Base-by-base conservation (phyloP, 2,329 filamentous ascomycete species). In the Ophiognomonia clavigignenti-juglandacearum region DNA sequence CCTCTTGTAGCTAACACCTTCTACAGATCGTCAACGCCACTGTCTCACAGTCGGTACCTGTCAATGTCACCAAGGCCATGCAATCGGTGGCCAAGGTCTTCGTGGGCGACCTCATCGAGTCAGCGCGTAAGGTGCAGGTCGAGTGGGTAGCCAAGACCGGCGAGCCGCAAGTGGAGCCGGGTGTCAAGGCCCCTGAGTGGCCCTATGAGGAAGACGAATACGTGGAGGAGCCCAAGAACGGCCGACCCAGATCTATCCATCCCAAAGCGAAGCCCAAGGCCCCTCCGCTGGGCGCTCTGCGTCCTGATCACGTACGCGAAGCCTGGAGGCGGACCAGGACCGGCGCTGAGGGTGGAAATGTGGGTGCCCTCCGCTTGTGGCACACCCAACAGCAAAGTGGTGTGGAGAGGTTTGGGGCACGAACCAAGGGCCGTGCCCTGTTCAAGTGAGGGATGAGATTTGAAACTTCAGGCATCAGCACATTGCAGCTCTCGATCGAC, bases 31-130 rank as follows among this genome's bases (percentile, higher is more conserved):
- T 89, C 61, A 92, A 91, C 59, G 85, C 86, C 49, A 88, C 86
- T 2, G 83, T 90, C 8, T 88, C 85, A 0, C 87, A 91, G 61
- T 89, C 85, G 2, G 86, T 88, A 0, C 85, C 85, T 0, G 74
- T 78, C 18, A 85, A 80, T 56, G 84, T 90, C 41, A 83, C 87
- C 52, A 81, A 85, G 19, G 83, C 85, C n/a, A 84, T 91, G 59
- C 83, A 82, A 40, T 81, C 83, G 0, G 85, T 88, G 18, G 82
- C 84, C 39, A 92, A 92, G 65, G 74, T 88, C 51, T 90, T 88
- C 61, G 78, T 86, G 4, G 86, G 85, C 43, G 83, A 89, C 53
- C 73, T 92, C 39, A 84, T 91, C 53, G 86, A 89, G 61, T 70
- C 75, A 40, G 86, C 87, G 9, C 76, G 85, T 43, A 75, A 78